phyloP scores from a whole-genome alignment of 768 basidiomycete species.

The Cantharellus anzutake region DNA sequence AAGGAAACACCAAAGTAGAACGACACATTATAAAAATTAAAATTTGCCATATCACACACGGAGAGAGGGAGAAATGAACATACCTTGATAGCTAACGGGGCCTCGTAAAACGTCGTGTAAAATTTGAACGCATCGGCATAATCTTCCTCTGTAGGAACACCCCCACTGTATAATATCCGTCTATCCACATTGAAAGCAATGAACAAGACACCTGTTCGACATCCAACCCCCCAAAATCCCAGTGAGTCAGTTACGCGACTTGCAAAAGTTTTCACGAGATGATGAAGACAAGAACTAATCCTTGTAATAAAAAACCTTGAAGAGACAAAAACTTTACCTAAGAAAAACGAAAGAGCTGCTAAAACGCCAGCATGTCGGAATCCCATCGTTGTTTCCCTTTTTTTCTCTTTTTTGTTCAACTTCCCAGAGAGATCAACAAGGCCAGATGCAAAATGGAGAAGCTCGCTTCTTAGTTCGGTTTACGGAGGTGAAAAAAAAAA shows the following conservation, averaged over 20 bases:
- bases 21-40: neutral
- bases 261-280: too few relatives aligned
- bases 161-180: slow-evolving; percentile 48
- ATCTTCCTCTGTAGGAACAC: slow-evolving; percentile 39
- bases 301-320: too few relatives aligned
- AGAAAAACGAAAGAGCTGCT: slow-evolving; percentile 72
- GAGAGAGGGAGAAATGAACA: neutral
- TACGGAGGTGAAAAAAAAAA: too few relatives aligned
- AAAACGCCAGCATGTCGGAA: slow-evolving; percentile 83
- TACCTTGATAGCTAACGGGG: slow-evolving; percentile 83
- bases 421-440: too few relatives aligned
- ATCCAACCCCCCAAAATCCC: neutral
- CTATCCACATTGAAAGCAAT: slow-evolving; percentile 82
- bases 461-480: too few relatives aligned
- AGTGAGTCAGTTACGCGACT: slow-evolving; percentile 2
- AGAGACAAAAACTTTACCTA: slow-evolving; percentile 38
- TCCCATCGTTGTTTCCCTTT: slow-evolving; percentile 36
- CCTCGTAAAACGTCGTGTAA: slow-evolving; percentile 83
- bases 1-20: neutral
- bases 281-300: neutral
- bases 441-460: too few relatives aligned
- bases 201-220: slow-evolving; percentile 45
- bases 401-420: too few relatives aligned
- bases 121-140: slow-evolving; percentile 69
- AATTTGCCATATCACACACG: neutral